Evolutionary conservation across 129 eudicot species (phyloP).

Genomic region (Chrysanthemum seticuspe): DNA sequence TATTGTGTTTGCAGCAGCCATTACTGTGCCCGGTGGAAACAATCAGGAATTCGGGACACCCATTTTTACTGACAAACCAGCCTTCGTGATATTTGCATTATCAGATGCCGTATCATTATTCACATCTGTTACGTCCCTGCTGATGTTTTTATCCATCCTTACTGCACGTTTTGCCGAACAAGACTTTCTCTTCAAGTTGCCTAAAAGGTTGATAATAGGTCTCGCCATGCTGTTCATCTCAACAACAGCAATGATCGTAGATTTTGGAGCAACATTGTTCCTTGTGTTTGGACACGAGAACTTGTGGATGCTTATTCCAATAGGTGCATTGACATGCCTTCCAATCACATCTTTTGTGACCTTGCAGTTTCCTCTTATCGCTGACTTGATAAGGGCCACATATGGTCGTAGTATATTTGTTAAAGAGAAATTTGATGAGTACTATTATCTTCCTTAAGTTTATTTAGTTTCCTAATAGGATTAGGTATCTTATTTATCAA

Average conservation of each 20-base stretch:
- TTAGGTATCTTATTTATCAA: too few relatives aligned
- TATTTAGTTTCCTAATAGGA: too few relatives aligned
- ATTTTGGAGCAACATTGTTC: slow-evolving; percentile 9
- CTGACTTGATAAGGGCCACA: neutral
- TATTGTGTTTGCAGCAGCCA: slow-evolving; percentile 29
- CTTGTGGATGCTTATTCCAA: neutral
- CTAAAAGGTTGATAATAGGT: slow-evolving; percentile 17
- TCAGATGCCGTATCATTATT: slow-evolving; percentile 3
- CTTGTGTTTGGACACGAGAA: slow-evolving; percentile 3
- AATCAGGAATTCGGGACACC: neutral
- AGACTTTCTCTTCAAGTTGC: slow-evolving; percentile 19
- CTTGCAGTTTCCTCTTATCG: slow-evolving; percentile 3
- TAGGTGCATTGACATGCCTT: neutral
- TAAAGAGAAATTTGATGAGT: neutral
- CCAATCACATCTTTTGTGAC: slow-evolving; percentile 4
- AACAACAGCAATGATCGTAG: slow-evolving; percentile 20
- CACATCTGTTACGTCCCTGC: slow-evolving; percentile 8
- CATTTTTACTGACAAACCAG: neutral
- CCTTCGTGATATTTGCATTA: neutral
- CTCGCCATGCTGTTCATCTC: slow-evolving; percentile 9
- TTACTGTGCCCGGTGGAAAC: slow-evolving; percentile 36
- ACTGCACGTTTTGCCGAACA: slow-evolving; percentile 17
- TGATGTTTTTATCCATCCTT: slow-evolving; percentile 15
- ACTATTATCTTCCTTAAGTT: neutral
- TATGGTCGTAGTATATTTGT: slow-evolving; percentile 8